Evolutionary conservation across 768 basidiomycete genomes (phyloP).

Genomic region (Cystobasidium tubakii): DNA sequence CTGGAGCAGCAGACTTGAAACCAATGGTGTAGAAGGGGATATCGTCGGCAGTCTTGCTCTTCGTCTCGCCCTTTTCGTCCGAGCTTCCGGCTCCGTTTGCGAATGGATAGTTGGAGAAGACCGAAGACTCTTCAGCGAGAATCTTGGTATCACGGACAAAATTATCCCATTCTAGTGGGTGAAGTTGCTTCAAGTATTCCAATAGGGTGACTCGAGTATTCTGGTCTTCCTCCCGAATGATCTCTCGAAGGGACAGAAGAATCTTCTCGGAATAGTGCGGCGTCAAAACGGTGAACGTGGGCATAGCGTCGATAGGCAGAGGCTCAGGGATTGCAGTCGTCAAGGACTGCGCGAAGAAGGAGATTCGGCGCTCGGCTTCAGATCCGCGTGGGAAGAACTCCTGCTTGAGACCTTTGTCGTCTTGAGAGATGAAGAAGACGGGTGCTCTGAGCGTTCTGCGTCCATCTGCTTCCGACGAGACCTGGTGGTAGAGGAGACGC

Average conservation of each 20-base stretch:
- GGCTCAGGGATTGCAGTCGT: conserved; percentile 92
- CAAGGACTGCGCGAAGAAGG: conserved; percentile 96
- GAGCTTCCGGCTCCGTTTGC: conserved; percentile 50
- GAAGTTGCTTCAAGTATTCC: conserved; percentile 96
- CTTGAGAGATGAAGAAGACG: conserved; percentile 95
- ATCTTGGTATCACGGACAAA: conserved; percentile 99
- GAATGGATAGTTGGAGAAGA: conserved; percentile 64
- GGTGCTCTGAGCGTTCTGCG: conserved; percentile 88
- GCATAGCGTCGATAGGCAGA: conserved; percentile 97
- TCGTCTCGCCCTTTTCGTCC: conserved; percentile 67
- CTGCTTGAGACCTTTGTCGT: conserved; percentile 73
- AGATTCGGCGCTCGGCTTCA: conserved; percentile 94
- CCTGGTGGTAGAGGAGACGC: conserved; percentile 93
- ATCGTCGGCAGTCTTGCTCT: conserved; percentile 66
- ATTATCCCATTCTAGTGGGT: conserved; percentile 98
- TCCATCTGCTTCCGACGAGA: conserved; percentile 80
- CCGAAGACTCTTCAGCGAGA: conserved; percentile 85
- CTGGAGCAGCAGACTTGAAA: conserved; percentile 96
- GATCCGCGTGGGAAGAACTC: conserved; percentile 91
- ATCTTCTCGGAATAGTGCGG: conserved; percentile 99
- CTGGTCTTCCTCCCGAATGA: conserved; percentile 97
- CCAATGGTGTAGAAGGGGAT: conserved; percentile 97
- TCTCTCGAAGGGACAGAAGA: conserved; percentile 88
- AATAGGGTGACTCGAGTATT: conserved; percentile 92
- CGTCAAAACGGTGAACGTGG: conserved; percentile 95